These are phyloP conservation scores for Phytophthora europaea DNA, from an alignment of 352 stramenopile genomes.

Conservation along the genomic window DNA sequence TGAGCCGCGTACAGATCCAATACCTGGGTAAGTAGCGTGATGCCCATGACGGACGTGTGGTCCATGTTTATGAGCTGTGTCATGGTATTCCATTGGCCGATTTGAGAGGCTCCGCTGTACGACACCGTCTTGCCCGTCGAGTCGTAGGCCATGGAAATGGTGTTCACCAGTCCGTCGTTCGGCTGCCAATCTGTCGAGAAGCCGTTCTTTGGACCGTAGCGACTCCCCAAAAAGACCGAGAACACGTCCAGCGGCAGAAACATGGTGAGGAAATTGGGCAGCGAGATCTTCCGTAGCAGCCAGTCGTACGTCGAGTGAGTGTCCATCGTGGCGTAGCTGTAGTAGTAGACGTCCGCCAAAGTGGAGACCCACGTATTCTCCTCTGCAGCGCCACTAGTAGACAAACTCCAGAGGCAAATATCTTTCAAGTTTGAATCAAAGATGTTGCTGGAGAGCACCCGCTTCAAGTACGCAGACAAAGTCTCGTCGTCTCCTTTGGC, in stretches of 20 bases:
- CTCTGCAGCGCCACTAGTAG: constrained; percentile 39
- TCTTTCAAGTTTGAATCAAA: constrained; percentile 40
- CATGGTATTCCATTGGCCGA: constrained; percentile 50
- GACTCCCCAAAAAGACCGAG: constrained; percentile 33
- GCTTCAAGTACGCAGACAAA: constrained; percentile 35
- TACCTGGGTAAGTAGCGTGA: constrained; percentile 44
- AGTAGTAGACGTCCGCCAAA: constrained; percentile 52
- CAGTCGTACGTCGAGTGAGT: constrained; percentile 30
- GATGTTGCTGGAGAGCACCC: constrained; percentile 34
- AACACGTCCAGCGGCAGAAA: constrained; percentile 29
- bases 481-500: constrained; percentile 23
- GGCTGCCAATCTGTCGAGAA: constrained; percentile 37
- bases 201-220: constrained; percentile 27
- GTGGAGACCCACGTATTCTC: constrained; percentile 51
- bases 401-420: constrained; percentile 39
- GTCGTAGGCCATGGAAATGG: constrained; percentile 42
- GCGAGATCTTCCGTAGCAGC: constrained; percentile 35
- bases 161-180: constrained; percentile 44
- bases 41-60: constrained; percentile 42
- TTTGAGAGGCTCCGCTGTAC: constrained; percentile 27
- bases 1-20: constrained; percentile 28
- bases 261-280: constrained; percentile 49
- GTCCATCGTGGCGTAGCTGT: constrained; percentile 42
- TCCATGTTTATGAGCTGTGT: constrained; percentile 36
- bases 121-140: constrained; percentile 15